Base-by-base conservation (phyloP, 805 yeast genomes). In the Metschnikowia noctiluminum region DNA sequence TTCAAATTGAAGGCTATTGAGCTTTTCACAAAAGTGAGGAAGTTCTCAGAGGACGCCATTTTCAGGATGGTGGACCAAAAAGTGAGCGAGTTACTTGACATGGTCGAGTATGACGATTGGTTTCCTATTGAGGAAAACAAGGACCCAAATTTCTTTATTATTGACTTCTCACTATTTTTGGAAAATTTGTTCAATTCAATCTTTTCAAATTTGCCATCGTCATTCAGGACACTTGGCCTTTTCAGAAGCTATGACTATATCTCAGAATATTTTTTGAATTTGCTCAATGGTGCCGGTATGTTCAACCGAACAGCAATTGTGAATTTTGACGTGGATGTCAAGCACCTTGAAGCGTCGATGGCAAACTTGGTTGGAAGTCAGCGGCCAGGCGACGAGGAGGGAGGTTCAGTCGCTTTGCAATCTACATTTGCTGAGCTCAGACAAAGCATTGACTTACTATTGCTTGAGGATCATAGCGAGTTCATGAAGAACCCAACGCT, bases 211-310 rank as follows among this genome's bases (percentile, higher is more conserved):
- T 73, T 94, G 41, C 97, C 98, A 0, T 77, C 77, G 40, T 79
- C 87, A 6, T 83, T 92, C 49, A 80, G 87, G 56, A 83, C 92
- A 3, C 70, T 90, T 51, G 80, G 95, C n/a, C 78, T 91, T 51
- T 83, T 89, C 55, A 80, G 96, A 61, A 89, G 92, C 28, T 89
- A 88, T 63, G 98, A 91, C 69, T 83, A 87, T 54, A 78, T 94
- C 51, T 83, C 95, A 0, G 79, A 84, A 37, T 80, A 84, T 52
- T 80, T 92, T 63, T 71, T 87, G 52, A 75, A 77, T 39, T 72
- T 83, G 8, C 71, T 91, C 51, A 71, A 81, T 40, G 76, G 77
- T 15, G 79, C 82, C 1, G 77, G 76, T 1, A 63, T 72, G 2
- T 82, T 81, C 55, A 82, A 89, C 16, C 71, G 74, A 21, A 84